These are phyloP conservation scores for Diversispora eburnea DNA, from an alignment of 192 early-diverging fungal species.

Conservation along the genomic window DNA sequence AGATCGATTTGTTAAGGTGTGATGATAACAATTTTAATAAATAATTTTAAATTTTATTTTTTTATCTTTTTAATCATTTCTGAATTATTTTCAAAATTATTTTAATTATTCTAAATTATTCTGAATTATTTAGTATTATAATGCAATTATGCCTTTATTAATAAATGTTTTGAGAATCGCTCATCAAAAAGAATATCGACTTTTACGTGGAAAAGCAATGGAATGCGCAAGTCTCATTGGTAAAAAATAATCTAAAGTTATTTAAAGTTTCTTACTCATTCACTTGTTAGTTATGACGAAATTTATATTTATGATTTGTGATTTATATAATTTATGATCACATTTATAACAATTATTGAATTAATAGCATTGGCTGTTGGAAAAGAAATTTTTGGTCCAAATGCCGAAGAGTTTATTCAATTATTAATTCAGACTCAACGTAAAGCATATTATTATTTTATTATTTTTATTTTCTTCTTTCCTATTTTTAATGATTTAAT, in stretches of 20 bases:
- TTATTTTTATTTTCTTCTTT: background rate
- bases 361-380: constrained; percentile 80
- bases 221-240: constrained; percentile 93
- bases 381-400: constrained; percentile 77
- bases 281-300: no score
- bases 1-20: constrained; percentile 70
- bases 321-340: background rate
- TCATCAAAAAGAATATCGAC: constrained; percentile 78
- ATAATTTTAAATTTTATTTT: background rate
- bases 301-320: background rate
- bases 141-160: constrained; percentile 92
- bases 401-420: constrained; percentile 77
- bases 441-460: constrained; percentile 1
- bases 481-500: background rate
- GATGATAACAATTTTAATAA: background rate
- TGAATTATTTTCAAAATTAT: no score
- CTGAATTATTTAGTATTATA: constrained; percentile 62
- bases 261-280: no score
- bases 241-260: background rate
- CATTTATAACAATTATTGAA: background rate
- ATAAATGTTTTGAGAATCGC: constrained; percentile 85
- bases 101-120: no score
- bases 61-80: background rate
- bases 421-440: constrained; percentile 77
- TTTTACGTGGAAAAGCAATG: constrained; percentile 94